These are phyloP conservation scores for Ceratobasidium sp. DNA, from an alignment of 1,284 basidiomycete genomes.

Conservation along the genomic window DNA sequence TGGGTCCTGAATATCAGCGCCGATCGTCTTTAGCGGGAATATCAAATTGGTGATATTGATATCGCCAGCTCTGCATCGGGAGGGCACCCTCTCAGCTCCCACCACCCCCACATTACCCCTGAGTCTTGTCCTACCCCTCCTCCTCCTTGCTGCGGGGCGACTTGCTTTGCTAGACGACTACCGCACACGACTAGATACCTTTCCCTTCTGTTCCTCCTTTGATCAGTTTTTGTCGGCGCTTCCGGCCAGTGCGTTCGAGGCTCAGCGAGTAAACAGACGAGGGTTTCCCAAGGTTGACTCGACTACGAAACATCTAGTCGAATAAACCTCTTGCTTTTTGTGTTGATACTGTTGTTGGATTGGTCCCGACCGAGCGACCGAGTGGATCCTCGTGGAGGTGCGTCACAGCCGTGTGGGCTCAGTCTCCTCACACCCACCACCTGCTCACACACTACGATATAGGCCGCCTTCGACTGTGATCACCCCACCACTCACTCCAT, in stretches of 20 bases:
- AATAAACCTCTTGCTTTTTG: no score
- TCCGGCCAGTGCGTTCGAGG: no score
- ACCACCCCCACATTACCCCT: conserved; percentile 8
- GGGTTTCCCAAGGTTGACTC: no score
- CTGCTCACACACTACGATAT: conserved; percentile 20
- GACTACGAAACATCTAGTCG: no score
- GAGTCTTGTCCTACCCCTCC: background rate
- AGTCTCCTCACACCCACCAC: background rate
- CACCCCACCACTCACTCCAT: background rate
- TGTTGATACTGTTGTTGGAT: background rate
- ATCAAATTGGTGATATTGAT: background rate
- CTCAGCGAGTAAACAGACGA: no score
- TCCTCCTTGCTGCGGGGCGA: no score
- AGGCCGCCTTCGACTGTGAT: background rate
- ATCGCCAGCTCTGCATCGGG: conserved; percentile 7
- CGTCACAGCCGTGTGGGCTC: conserved; percentile 23
- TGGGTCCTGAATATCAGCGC: conserved; percentile 22
- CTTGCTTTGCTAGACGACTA: no score
- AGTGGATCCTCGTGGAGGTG: conserved; percentile 14
- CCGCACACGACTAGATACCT: no score
- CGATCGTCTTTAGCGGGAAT: conserved; percentile 1
- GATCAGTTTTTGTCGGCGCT: no score
- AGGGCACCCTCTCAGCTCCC: background rate
- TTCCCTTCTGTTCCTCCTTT: no score
- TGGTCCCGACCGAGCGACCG: background rate